Evolutionary conservation across 192 early-diverging fungal genomes (phyloP).

Genomic region (Fimicolochytrium jonesii): DNA sequence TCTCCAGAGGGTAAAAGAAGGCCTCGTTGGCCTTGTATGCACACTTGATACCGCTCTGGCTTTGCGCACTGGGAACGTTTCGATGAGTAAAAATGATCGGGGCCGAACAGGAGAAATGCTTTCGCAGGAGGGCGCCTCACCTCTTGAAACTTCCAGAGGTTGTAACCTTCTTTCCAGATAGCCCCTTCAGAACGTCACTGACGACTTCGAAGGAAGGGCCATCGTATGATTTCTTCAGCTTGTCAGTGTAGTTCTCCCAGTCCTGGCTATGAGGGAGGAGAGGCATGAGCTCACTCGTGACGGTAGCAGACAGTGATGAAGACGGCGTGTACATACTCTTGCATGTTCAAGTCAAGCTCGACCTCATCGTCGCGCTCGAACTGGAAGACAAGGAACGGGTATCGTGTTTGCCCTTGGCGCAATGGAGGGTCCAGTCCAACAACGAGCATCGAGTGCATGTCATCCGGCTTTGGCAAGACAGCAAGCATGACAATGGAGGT

Average conservation of each 20-base stretch:
- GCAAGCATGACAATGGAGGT: constrained; percentile 78
- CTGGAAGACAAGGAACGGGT: constrained; percentile 94
- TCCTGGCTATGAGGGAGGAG: too few relatives aligned
- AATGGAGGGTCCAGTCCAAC: constrained; percentile 93
- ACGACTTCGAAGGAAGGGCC: constrained; percentile 82
- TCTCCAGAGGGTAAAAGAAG: constrained; percentile 88
- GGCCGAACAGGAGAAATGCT: background rate
- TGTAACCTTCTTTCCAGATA: constrained; percentile 74
- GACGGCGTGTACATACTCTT: constrained; percentile 45
- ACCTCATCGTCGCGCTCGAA: constrained; percentile 90
- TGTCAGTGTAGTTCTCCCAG: constrained; percentile 58
- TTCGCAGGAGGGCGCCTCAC: constrained; percentile 1
- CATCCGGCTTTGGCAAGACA: constrained; percentile 89
- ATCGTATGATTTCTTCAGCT: constrained; percentile 79
- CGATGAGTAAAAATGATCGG: background rate
- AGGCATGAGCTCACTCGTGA: too few relatives aligned
- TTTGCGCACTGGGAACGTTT: constrained; percentile 50
- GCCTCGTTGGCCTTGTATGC: constrained; percentile 97
- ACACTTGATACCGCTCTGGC: constrained; percentile 81
- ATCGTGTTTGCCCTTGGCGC: constrained; percentile 93
- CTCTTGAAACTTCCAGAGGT: constrained; percentile 52
- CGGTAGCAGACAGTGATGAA: too few relatives aligned
- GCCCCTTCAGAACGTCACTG: constrained; percentile 75
- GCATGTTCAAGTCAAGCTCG: constrained; percentile 76
- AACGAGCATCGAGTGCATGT: constrained; percentile 87